Conservation (phyloP, 2,329 filamentous ascomycete genomes). For the Alternaria ventricosa region DNA sequence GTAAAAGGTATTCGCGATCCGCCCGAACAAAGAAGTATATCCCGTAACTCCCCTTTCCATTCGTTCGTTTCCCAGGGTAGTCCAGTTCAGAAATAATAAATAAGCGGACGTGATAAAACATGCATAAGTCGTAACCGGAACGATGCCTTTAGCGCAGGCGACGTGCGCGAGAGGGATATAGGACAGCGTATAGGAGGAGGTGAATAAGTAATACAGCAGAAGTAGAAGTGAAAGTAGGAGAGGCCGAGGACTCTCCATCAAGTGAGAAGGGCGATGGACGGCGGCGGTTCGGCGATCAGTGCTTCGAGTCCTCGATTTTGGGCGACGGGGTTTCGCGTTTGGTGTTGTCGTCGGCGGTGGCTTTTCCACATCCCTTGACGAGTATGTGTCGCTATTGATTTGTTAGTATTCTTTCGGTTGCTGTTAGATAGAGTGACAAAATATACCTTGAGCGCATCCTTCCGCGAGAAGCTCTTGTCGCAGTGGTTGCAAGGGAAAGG, state of each 20-base stretch:
- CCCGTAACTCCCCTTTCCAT: conserved; percentile 2
- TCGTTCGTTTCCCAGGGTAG: conserved; percentile 15
- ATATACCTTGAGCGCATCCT: conserved; percentile 93
- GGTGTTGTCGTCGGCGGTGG: conserved; percentile 36
- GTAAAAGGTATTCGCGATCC: conserved; percentile 41
- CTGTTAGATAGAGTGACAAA: neutral
- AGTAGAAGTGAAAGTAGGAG: conserved; percentile 27
- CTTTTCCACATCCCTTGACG: conserved; percentile 71
- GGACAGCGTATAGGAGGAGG: conserved; percentile 14
- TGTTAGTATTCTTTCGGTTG: conserved; percentile 44
- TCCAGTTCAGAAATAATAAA: conserved; percentile 31
- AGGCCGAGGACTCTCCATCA: neutral
- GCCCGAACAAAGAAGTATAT: conserved; percentile 10
- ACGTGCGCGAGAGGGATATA: conserved; percentile 14
- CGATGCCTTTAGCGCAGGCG: conserved; percentile 33
- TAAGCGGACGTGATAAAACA: neutral
- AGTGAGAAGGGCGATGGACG: neutral
- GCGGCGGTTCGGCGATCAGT: conserved; percentile 15
- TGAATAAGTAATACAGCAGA: conserved; percentile 45
- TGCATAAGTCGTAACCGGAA: conserved; percentile 31
- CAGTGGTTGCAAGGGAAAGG: conserved; percentile 91
- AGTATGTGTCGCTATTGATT: conserved; percentile 65
- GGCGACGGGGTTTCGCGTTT: conserved; percentile 46
- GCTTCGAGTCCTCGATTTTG: conserved; percentile 43
- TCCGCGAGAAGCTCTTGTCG: conserved; percentile 95